Base-by-base conservation (phyloP, 495 filamentous ascomycete genomes). In the Aspergillus sparsus region DNA sequence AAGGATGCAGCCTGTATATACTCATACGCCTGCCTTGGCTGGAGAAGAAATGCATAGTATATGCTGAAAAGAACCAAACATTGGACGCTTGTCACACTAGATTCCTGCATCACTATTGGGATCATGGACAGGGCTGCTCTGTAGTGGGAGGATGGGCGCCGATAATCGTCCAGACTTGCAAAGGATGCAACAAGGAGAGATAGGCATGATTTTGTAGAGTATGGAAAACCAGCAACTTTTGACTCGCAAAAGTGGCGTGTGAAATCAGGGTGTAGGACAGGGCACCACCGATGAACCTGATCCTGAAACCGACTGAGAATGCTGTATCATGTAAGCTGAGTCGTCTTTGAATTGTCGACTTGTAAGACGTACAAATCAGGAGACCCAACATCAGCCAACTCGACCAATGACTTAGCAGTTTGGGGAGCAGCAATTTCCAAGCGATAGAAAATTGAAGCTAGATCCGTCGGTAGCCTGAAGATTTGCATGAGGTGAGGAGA, bases 11-110 rank as follows among this genome's bases (percentile, higher is more conserved):
- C 11, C 39, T 46, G 37, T n/a, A 46, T 46, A 56, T 44, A 56
- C 3, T 45, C 16, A 9, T 44, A 56, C 6, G 37, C 37, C 21
- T 27, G 3, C 36, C 37, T 46, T 5, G 39, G 53, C 16, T 46
- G 53, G 4, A 46, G 6, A 10, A 11, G 37, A 42, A 4, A 56
- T 12, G 53, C 39, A 11, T 15, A 46, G 16, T 56, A 56, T 5
- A 56, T 41, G 39, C 53, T 46, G 39, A 56, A 56, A 7, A 56
- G 53, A 15, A 46, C 18, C 37, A 56, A 45, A 15, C 53, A 56
- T 46, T 56, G 53, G 5, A 46, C 41, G 33, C 53, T 46, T 16
- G 53, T 56, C 36, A 56, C 37, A 31, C 53, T 56, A 16, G 7
- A 31, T n/a, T 56, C 53, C 37, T 46, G 39, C 2, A 56, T 1